These are phyloP conservation scores for Endocarpon pusillum DNA, from an alignment of 495 filamentous ascomycete species.

Conservation along the genomic window DNA sequence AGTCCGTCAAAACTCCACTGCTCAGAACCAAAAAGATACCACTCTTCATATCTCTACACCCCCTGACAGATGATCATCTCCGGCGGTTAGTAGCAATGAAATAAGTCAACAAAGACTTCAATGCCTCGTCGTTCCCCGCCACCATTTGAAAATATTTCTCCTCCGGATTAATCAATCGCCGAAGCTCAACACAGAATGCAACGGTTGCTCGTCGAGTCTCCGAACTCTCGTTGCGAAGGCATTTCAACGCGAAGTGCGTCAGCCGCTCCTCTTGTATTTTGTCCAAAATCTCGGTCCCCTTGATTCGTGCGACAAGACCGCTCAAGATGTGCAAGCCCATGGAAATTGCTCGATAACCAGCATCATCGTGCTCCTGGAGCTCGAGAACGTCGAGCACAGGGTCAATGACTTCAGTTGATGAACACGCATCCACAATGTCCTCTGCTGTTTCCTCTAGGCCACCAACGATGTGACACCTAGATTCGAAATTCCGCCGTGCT, in stretches of 20 bases:
- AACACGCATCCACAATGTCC: conserved; percentile 31
- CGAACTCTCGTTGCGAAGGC: no score
- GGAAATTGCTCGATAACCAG: conserved; percentile 19
- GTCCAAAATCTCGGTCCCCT: conserved; percentile 21
- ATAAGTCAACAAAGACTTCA: no score
- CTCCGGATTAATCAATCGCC: no score
- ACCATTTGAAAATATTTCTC: no score
- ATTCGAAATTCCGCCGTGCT: conserved; percentile 38
- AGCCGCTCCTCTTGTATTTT: conserved; percentile 21
- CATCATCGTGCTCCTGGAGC: conserved; percentile 13
- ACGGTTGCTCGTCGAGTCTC: no score
- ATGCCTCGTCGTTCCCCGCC: no score
- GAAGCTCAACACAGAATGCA: no score
- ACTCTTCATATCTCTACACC: no score
- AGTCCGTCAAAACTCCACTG: no score
- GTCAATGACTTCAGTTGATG: conserved; percentile 29
- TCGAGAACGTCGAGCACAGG: conserved; percentile 32
- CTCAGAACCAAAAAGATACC: no score
- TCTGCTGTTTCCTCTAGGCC: conserved; percentile 41
- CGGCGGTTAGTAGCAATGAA: no score
- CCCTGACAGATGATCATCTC: no score
- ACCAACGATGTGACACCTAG: conserved; percentile 35
- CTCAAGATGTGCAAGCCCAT: conserved; percentile 46
- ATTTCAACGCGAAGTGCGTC: conserved; percentile 27
- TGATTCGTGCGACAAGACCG: conserved; percentile 31